Percentiles rank a stretch among this genome's conserved stretches.
These are phyloP conservation scores for Pseudonitzschia pungens DNA, from an alignment of 108 stramenopile species.

Conservation along the genomic window DNA sequence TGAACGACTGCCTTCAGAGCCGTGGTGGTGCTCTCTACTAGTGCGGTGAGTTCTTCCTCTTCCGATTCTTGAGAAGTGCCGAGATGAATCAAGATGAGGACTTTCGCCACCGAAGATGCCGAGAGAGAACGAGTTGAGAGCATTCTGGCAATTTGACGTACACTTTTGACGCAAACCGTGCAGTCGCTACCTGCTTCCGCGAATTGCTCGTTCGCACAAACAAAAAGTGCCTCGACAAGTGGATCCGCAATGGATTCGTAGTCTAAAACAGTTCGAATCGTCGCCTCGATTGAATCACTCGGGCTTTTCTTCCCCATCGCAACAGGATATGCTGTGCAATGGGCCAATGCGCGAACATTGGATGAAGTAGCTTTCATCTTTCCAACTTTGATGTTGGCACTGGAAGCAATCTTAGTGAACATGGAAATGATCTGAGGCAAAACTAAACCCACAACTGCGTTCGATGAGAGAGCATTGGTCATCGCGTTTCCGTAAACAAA, in stretches of 20 bases:
- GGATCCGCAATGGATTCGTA: slow-evolving; percentile 50
- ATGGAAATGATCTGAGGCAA: slow-evolving; percentile 65
- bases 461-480: slow-evolving; percentile 45
- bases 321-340: slow-evolving; percentile 55
- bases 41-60: slow-evolving; percentile 28
- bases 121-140: slow-evolving; percentile 32
- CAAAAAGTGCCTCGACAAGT: slow-evolving; percentile 50
- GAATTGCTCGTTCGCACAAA: slow-evolving; percentile 52
- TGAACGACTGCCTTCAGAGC: slow-evolving; percentile 11
- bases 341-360: slow-evolving; percentile 52
- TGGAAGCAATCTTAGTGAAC: slow-evolving; percentile 46
- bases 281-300: slow-evolving; percentile 35
- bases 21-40: slow-evolving; percentile 25
- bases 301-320: slow-evolving; percentile 16
- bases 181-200: slow-evolving; percentile 32
- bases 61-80: slow-evolving; percentile 37
- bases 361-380: slow-evolving; percentile 32
- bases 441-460: slow-evolving; percentile 49
- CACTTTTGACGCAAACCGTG: slow-evolving; percentile 46
- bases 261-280: slow-evolving; percentile 54
- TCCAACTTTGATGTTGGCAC: slow-evolving; percentile 22
- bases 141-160: slow-evolving; percentile 47
- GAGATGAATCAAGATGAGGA: slow-evolving; percentile 62
- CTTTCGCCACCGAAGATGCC: slow-evolving; percentile 37
- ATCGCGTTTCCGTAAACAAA: slow-evolving; percentile 49